A percentile compares a stretch with the other conserved stretches of the same genome.
phyloP scores from a whole-genome alignment of 2,329 filamentous ascomycete species.

The Didymosphaeria variabile region DNA sequence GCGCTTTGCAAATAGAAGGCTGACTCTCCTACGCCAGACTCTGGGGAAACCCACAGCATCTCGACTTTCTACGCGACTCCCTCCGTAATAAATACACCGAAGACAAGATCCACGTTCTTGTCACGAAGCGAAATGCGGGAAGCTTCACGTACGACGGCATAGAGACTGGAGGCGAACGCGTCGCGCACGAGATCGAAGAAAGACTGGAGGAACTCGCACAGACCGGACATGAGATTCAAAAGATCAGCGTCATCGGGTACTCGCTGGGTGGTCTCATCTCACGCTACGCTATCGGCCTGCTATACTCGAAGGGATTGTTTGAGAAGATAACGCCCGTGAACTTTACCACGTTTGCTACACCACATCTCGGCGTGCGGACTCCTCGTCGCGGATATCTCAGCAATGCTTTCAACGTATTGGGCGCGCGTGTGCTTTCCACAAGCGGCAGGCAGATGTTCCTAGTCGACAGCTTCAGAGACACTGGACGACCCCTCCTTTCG shows the following conservation, averaged over 20 bases:
- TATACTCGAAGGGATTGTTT: slow-evolving; percentile 82
- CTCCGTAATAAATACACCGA: slow-evolving; percentile 69
- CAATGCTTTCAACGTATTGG: slow-evolving; percentile 77
- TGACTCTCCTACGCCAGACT: slow-evolving; percentile 59
- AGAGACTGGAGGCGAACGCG: slow-evolving; percentile 73
- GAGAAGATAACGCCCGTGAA: slow-evolving; percentile 85
- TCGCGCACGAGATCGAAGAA: slow-evolving; percentile 70
- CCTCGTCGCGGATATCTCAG: slow-evolving; percentile 54
- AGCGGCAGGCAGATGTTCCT: slow-evolving; percentile 89
- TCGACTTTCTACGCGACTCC: slow-evolving; percentile 72
- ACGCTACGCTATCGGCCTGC: slow-evolving; percentile 84
- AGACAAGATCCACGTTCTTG: slow-evolving; percentile 73
- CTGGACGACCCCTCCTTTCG: slow-evolving; percentile 79
- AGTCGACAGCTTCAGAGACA: slow-evolving; percentile 85
- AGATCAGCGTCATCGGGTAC: slow-evolving; percentile 88
- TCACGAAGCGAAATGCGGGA: slow-evolving; percentile 76
- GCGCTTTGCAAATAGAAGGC: not conserved
- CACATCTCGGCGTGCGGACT: slow-evolving; percentile 66
- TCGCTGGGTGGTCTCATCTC: slow-evolving; percentile 88
- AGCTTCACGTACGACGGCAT: slow-evolving; percentile 75
- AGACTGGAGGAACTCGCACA: slow-evolving; percentile 62
- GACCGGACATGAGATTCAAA: slow-evolving; percentile 75
- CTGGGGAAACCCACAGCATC: slow-evolving; percentile 82
- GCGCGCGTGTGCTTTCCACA: slow-evolving; percentile 79
- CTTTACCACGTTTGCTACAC: slow-evolving; percentile 91